Base-by-base conservation (phyloP, 768 basidiomycete genomes). In the Paxillus involutus region DNA sequence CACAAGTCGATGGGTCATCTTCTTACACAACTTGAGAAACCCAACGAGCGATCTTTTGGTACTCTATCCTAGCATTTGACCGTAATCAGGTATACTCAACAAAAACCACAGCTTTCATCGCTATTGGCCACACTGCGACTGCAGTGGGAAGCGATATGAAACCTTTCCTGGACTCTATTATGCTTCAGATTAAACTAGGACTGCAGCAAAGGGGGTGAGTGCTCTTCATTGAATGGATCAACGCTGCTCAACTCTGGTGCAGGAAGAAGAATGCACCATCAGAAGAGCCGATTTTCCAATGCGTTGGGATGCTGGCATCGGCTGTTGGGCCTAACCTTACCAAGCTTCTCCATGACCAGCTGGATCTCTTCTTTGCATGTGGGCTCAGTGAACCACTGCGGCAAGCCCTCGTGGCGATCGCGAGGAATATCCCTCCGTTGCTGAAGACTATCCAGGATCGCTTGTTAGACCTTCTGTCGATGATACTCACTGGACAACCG, bases 261-360 rank as follows among this genome's bases (percentile, higher is more conserved):
- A 87, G 84, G 53, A 86, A 87, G 65, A 96, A 94, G 78, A 94
- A 93, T 65, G 91, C 94, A 2, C 90, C 91, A 3, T 86, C 88
- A 14, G 95, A 98, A 70, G 94, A 94, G 59, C 89, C 95, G 0
- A 94, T 98, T 54, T 98, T 99, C 66, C 92, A 98, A 77, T 98
- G 97, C 71, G 83, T 99, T 55, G 93, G 93, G 36, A 96, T 98
- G 94, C 77, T 99, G 41, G 93, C 95, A 1, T 83, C 86, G 2
- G 92, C 97, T 9, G 94, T 99, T 32, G 97, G 97, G 0, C 94
- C 94, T 3, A 96, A 94, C 69, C 76, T 99, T 44, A 98, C 97
- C 0, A 94, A 96, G 66, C 79, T 96, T 44, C 79, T 99, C 53
- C 97, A 98, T 70, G 97, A 98, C 65, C 90, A 98, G 60, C 82